These are phyloP conservation scores for Fraxinus albicans DNA, from an alignment of 305 asterid species.

Conservation along the genomic window DNA sequence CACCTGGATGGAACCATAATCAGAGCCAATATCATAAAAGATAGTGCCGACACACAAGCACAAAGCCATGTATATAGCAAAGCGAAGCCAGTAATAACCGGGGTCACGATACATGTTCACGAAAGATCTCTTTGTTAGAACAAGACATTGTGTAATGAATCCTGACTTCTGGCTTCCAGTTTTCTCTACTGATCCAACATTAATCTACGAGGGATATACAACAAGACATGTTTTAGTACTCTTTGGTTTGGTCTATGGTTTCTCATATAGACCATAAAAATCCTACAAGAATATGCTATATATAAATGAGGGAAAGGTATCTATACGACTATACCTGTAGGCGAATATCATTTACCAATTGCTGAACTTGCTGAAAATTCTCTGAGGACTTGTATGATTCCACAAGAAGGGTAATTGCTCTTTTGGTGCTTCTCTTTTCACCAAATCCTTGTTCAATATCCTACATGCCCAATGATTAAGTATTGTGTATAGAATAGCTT, in stretches of 20 bases:
- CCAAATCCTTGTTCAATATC: slow-evolving; percentile 53
- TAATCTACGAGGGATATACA: slow-evolving; percentile 2
- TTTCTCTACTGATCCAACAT: slow-evolving; percentile 29
- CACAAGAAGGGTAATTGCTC: slow-evolving; percentile 45
- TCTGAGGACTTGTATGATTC: slow-evolving; percentile 47
- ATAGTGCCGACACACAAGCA: slow-evolving; percentile 51
- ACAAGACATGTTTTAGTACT: neutral
- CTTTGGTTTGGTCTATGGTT: neutral
- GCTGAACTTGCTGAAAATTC: slow-evolving; percentile 30
- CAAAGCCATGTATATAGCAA: slow-evolving; percentile 43
- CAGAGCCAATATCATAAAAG: slow-evolving; percentile 41
- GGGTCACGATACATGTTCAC: slow-evolving; percentile 63
- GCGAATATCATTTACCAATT: slow-evolving; percentile 28
- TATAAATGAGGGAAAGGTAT: neutral
- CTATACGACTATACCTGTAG: slow-evolving; percentile 41
- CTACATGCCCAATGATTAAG: slow-evolving; percentile 23
- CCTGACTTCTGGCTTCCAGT: slow-evolving; percentile 36
- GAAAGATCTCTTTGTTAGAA: slow-evolving; percentile 49
- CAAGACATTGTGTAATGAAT: slow-evolving; percentile 42
- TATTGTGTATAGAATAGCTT: neutral
- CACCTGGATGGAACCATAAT: slow-evolving; percentile 51
- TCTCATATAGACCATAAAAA: neutral
- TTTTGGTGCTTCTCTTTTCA: slow-evolving; percentile 22
- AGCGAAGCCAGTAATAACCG: slow-evolving; percentile 71
- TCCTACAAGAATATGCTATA: neutral